Evolutionary conservation across 306 rosid species (phyloP), one percentile per base, ranked within the genome.

Genomic region (Senna tora): DNA sequence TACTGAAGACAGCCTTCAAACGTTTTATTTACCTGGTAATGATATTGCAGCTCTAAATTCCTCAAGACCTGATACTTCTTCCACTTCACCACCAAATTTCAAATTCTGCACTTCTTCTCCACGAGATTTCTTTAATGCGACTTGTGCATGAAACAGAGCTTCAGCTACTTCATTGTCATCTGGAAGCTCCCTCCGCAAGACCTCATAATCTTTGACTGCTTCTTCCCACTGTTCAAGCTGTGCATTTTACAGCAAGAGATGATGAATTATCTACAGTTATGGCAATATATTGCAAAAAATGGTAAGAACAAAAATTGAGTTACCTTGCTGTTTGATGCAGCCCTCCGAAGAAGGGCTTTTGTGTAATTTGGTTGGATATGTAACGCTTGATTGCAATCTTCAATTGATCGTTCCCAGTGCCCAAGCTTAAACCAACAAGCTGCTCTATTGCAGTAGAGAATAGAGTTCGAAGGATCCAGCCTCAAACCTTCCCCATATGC

Each of bases 361-460:
- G 82, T 76, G 87, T 91, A 91, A 75, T 73, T 88, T 0, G 92
- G 92, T 76, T 85, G 89, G 74, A 91, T 78, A 34, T 19, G 36
- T 75, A 91, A 67, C 49, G 97, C 97, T 60, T 85, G 90, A 77
- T 87, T 88, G 84, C 90, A 91, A 70, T 91, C 97, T 58, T 91
- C 97, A 54, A 91, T 80, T 36, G 95, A 91, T 52, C 55, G 77
- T 76, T 88, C 92, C 92, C 92, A 91, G 72, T 80, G 77, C 68
- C 97, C 97, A 71, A 91, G 92, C 84, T 91, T 91, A 87, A 85
- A 88, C 90, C 90, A 91, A 73, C 95, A 88, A 46, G 92, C 97
- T 41, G 95, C 97, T 61, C 97, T 82, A 39, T 91, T 91, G 87
- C 97, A 91, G 64, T 83, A 91, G 13, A 91, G 95, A 65, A 91